A percentile compares a stretch with the other conserved stretches of the same genome.
Conservation (phyloP, 2,329 filamentous ascomycete species). For the Aspergillus sp. region DNA sequence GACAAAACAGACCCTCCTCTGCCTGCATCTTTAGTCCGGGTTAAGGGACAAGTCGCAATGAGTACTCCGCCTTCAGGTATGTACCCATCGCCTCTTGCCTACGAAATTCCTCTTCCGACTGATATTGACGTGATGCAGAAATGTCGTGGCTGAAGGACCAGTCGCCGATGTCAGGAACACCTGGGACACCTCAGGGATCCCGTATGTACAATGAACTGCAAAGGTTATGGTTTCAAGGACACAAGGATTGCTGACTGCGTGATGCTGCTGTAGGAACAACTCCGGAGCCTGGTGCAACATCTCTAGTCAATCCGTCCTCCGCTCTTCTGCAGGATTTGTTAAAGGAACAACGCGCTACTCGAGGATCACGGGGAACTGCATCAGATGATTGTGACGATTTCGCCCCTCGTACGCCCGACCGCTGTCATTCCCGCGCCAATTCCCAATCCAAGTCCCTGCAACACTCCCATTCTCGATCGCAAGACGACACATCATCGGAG, state of each 20-base stretch:
- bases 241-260: slow-evolving; percentile 4
- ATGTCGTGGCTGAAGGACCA: slow-evolving; percentile 27
- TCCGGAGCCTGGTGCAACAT: slow-evolving; percentile 23
- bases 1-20: slow-evolving; percentile 19
- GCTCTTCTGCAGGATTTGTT: slow-evolving; percentile 35
- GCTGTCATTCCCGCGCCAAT: slow-evolving; percentile 11
- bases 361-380: slow-evolving; percentile 22
- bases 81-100: not conserved
- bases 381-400: slow-evolving; percentile 20
- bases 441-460: slow-evolving; percentile 3
- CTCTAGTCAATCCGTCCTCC: slow-evolving; percentile 36
- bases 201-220: slow-evolving; percentile 13
- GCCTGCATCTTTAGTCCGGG: slow-evolving; percentile 25
- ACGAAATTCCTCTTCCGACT: too few relatives aligned
- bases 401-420: slow-evolving; percentile 20
- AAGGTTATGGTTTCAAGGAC: too few relatives aligned
- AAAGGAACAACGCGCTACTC: slow-evolving; percentile 37
- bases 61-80: slow-evolving; percentile 24
- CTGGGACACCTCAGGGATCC: slow-evolving; percentile 15
- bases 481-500: slow-evolving; percentile 31
- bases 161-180: slow-evolving; percentile 17
- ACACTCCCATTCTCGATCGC: slow-evolving; percentile 16
- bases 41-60: slow-evolving; percentile 27
- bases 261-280: slow-evolving; percentile 20
- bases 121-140: slow-evolving; percentile 8